Evolutionary conservation across 148 eudicot genomes (phyloP).

Genomic region (Nyssa sinensis): DNA sequence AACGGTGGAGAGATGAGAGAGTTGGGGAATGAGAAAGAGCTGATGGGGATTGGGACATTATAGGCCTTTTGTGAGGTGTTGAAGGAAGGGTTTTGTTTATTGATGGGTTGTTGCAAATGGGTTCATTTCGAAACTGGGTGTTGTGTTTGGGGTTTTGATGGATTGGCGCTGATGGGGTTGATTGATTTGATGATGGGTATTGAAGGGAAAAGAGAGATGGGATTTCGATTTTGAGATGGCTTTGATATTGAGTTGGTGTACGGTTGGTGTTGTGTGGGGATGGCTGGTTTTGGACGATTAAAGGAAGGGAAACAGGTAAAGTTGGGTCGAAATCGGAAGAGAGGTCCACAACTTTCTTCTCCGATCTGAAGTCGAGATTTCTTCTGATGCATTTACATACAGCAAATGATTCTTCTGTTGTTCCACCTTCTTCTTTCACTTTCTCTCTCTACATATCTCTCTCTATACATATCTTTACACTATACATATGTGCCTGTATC

Average conservation of each 20-base stretch:
- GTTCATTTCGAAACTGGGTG: constrained; percentile 4
- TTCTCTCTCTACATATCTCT: too few relatives aligned
- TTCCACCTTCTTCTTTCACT: not conserved
- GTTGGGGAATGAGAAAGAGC: too few relatives aligned
- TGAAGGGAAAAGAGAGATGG: not conserved
- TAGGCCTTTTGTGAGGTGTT: constrained; percentile 46
- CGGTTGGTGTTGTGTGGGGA: too few relatives aligned
- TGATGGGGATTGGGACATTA: constrained; percentile 60
- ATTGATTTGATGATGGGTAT: not conserved
- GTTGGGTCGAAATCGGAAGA: constrained; percentile 57
- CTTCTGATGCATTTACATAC: too few relatives aligned
- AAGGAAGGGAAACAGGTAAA: constrained; percentile 31
- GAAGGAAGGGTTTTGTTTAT: constrained; percentile 23
- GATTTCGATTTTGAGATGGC: constrained; percentile 6
- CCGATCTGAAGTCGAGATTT: too few relatives aligned
- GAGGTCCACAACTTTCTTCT: too few relatives aligned
- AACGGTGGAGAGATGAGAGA: constrained; percentile 32
- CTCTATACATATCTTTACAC: too few relatives aligned
- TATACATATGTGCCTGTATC: not conserved
- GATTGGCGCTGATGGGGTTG: constrained; percentile 6
- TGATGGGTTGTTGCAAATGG: constrained; percentile 21
- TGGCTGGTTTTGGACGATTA: constrained; percentile 39
- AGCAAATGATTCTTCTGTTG: not conserved
- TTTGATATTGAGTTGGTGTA: not conserved
- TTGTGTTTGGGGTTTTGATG: constrained; percentile 17